These are phyloP conservation scores for Ochetophila trinervis DNA, from an alignment of 306 rosid genomes.

Conservation along the genomic window DNA sequence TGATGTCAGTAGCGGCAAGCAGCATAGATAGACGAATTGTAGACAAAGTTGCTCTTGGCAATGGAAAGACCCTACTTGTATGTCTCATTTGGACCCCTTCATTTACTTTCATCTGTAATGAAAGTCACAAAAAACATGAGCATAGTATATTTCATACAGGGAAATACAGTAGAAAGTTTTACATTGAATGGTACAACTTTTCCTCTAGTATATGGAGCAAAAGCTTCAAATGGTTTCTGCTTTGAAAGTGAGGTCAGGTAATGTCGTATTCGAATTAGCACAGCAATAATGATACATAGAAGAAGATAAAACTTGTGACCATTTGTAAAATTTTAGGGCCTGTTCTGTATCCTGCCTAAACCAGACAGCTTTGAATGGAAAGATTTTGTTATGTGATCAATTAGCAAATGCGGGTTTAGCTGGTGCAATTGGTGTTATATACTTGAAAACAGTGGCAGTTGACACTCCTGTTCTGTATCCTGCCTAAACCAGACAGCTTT, in stretches of 20 bases:
- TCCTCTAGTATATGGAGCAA: constrained; percentile 26
- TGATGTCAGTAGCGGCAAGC: constrained; percentile 43
- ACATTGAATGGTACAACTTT: constrained; percentile 9
- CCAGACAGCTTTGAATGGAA: constrained; percentile 25
- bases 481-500: constrained; percentile 36
- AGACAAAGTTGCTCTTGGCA: constrained; percentile 35
- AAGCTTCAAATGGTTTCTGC: constrained; percentile 6
- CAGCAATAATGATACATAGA: neutral
- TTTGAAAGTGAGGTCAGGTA: neutral
- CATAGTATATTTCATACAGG: neutral
- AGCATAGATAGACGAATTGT: constrained; percentile 28
- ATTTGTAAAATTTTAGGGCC: neutral
- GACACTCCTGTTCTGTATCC: neutral
- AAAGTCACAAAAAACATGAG: too few species aligned
- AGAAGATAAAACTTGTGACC: neutral
- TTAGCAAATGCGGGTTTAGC: neutral
- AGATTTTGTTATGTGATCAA: constrained; percentile 27
- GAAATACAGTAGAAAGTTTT: constrained; percentile 20
- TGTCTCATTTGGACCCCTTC: neutral
- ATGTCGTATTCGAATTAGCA: neutral
- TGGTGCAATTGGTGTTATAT: constrained; percentile 19
- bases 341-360: constrained; percentile 1
- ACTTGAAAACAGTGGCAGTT: neutral
- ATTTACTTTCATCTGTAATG: neutral
- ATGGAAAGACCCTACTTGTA: constrained; percentile 25